Evolutionary conservation across 257 asterid genomes (phyloP).

Genomic region (Craterostigma plantagineum): DNA sequence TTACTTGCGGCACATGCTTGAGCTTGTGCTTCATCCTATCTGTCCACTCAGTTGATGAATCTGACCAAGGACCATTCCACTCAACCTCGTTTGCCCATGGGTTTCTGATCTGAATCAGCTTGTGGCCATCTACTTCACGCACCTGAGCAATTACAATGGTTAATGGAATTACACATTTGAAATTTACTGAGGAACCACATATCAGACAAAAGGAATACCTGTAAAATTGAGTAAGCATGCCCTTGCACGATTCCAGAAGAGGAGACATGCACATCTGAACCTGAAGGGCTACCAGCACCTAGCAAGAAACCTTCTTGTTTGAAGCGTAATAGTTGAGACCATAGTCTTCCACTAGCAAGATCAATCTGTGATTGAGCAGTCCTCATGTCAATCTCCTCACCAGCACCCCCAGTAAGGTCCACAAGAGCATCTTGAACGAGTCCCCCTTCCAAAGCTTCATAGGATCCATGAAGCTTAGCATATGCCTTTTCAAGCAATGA

Average conservation of each 20-base stretch:
- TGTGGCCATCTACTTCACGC: constrained; percentile 79
- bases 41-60: constrained; percentile 94
- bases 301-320: constrained; percentile 88
- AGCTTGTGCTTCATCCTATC: constrained; percentile 98
- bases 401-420: constrained; percentile 99
- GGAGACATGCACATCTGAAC: constrained; percentile 92
- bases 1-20: constrained; percentile 78
- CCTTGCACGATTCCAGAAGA: constrained; percentile 98
- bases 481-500: constrained; percentile 87
- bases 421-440: constrained; percentile 99
- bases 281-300: constrained; percentile 99
- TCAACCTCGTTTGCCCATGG: constrained; percentile 99
- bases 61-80: constrained; percentile 99
- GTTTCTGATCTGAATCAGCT: constrained; percentile 92
- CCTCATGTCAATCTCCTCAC: constrained; percentile 99
- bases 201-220: constrained; percentile 26
- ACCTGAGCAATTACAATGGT: constrained; percentile 30
- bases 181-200: no score
- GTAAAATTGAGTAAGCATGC: constrained; percentile 92
- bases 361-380: constrained; percentile 89
- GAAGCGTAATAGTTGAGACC: constrained; percentile 91
- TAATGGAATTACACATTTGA: no score
- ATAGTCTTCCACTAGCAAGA: constrained; percentile 94
- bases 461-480: constrained; percentile 98
- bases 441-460: constrained; percentile 98